These are phyloP conservation scores for Leccinum arenicola DNA, from an alignment of 768 basidiomycete species.

Conservation along the genomic window DNA sequence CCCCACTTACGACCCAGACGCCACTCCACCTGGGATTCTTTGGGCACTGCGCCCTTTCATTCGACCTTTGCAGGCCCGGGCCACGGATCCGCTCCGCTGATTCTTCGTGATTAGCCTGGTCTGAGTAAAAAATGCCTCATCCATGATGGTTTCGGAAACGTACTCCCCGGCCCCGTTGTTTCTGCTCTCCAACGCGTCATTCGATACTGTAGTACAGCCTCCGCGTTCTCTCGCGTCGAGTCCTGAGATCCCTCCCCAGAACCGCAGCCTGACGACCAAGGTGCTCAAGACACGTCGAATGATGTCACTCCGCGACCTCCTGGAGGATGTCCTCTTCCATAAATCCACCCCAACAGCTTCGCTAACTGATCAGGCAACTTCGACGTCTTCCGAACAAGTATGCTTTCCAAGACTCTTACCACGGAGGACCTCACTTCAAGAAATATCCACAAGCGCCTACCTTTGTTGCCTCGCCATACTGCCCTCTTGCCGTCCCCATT, in stretches of 20 bases:
- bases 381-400: conserved; percentile 3
- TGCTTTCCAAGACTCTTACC: neutral
- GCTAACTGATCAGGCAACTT: neutral
- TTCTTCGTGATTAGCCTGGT: conserved; percentile 12
- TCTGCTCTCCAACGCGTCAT: conserved; percentile 8
- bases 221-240: neutral
- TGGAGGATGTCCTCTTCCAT: conserved; percentile 7
- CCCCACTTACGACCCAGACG: conserved; percentile 19
- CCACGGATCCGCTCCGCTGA: conserved; percentile 8
- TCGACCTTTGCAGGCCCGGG: conserved; percentile 8
- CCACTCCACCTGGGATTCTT: conserved; percentile 22
- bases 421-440: conserved; percentile 1
- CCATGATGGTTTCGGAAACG: conserved; percentile 3
- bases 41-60: conserved; percentile 6
- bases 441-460: conserved; percentile 1
- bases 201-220: conserved; percentile 10
- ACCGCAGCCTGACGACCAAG: neutral
- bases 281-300: conserved; percentile 8
- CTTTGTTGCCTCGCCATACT: conserved; percentile 9
- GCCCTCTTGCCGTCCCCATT: conserved; percentile 21
- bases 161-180: conserved; percentile 17
- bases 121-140: neutral
- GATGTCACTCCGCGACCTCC: conserved; percentile 17
- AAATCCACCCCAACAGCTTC: conserved; percentile 9
- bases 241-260: conserved; percentile 10